A percentile compares a stretch with the other conserved stretches of the same genome.
Conservation (phyloP, 352 stramenopile genomes). For the Phytophthora europaea region DNA sequence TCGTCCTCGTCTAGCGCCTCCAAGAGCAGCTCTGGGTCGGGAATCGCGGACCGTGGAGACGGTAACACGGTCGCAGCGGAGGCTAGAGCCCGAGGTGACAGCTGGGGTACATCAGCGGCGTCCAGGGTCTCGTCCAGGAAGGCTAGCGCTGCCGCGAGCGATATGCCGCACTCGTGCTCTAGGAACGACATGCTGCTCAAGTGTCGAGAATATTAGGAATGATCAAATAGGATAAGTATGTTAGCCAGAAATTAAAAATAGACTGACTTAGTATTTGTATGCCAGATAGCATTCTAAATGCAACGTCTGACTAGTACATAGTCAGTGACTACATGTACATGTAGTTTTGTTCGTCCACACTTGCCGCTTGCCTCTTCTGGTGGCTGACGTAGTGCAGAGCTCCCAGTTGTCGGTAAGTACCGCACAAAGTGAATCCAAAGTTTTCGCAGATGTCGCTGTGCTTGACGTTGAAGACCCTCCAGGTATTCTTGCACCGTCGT, state of each 20-base stretch:
- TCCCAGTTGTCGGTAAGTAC: slow-evolving; percentile 22
- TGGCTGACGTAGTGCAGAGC: slow-evolving; percentile 42
- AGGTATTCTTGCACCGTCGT: slow-evolving; percentile 50
- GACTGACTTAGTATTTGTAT: background rate
- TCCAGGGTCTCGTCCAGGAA: slow-evolving; percentile 37
- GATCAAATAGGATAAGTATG: background rate
- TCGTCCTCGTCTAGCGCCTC: slow-evolving; percentile 19
- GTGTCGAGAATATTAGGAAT: background rate
- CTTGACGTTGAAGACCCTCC: slow-evolving; percentile 47
- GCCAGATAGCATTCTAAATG: background rate
- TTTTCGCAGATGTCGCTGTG: slow-evolving; percentile 40
- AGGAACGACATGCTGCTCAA: slow-evolving; percentile 24
- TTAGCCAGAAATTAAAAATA: background rate
- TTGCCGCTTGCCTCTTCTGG: slow-evolving; percentile 40
- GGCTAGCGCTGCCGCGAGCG: slow-evolving; percentile 29
- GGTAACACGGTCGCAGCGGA: background rate
- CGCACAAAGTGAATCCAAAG: slow-evolving; percentile 38
- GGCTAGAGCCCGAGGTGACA: background rate
- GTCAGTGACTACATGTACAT: no score
- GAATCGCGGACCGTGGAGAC: background rate
- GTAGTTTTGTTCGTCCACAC: no score
- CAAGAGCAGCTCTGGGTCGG: slow-evolving; percentile 20
- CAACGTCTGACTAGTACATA: background rate
- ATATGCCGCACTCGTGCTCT: slow-evolving; percentile 27
- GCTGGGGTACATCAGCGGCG: background rate